Conservation (phyloP, 73 alveolate genomes). For the Paramecium sexaurelia region DNA sequence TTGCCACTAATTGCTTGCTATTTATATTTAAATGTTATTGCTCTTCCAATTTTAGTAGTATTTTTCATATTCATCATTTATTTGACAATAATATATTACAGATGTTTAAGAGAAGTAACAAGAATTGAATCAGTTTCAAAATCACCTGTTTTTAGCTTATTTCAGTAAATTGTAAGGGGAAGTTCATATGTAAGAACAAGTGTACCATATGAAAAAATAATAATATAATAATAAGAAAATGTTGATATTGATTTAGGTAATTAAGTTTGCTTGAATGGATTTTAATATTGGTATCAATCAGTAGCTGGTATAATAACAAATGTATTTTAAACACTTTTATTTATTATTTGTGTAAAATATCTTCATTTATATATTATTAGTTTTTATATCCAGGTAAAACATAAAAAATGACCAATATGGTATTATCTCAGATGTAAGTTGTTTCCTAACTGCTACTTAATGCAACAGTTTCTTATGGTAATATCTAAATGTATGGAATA, state of each 20-base stretch:
- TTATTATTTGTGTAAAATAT: not conserved
- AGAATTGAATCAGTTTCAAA: constrained; percentile 26
- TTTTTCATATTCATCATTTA: not conserved
- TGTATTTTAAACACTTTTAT: not conserved
- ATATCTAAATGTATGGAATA: not conserved
- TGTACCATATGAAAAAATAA: not conserved
- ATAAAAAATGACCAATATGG: not conserved
- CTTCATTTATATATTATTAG: too few species aligned
- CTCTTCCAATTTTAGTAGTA: not conserved
- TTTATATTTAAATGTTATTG: not conserved
- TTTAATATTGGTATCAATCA: constrained; percentile 7
- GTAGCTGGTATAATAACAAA: not conserved
- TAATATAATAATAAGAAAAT: not conserved
- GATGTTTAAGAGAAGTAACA: constrained; percentile 17
- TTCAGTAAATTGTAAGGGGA: not conserved
- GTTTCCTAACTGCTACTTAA: not conserved
- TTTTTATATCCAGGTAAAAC: not conserved
- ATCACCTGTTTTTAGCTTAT: not conserved
- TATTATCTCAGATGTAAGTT: not conserved
- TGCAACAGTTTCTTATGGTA: constrained; percentile 10
- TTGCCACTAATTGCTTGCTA: not conserved
- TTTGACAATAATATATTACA: not conserved
- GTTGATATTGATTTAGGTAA: not conserved
- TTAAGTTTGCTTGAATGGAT: not conserved
- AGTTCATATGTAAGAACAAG: not conserved